Conservation (phyloP, 2,329 filamentous ascomycete genomes). For the Penicillium sp. region DNA sequence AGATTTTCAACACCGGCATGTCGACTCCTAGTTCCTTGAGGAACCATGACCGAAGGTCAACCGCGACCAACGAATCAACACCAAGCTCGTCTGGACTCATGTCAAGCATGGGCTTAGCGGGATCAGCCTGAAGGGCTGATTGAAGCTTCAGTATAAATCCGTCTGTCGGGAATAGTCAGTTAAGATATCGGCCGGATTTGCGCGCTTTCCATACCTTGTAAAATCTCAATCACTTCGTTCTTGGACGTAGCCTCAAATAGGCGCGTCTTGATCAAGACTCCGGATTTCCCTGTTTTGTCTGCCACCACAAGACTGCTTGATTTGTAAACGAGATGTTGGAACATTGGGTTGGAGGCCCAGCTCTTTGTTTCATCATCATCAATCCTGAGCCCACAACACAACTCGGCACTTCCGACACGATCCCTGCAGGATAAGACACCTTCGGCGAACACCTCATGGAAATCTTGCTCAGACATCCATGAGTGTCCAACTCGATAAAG, state of each 20-base stretch:
- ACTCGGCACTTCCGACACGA: constrained; percentile 6
- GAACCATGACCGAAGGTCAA: constrained; percentile 29
- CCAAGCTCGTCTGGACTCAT: constrained; percentile 22
- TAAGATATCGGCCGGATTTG: background rate
- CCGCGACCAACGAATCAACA: constrained; percentile 27
- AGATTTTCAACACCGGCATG: constrained; percentile 27
- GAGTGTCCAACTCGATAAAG: constrained; percentile 22
- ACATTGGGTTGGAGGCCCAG: constrained; percentile 23
- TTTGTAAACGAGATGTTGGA: constrained; percentile 22
- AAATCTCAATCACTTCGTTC: constrained; percentile 10
- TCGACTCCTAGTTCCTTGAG: constrained; percentile 22
- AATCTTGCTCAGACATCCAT: constrained; percentile 32
- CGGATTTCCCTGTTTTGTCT: constrained; percentile 16
- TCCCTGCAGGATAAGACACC: constrained; percentile 26
- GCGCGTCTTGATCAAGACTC: constrained; percentile 13
- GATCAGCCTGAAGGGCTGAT: constrained; percentile 19
- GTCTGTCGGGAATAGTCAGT: constrained; percentile 8
- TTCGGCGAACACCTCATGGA: constrained; percentile 32
- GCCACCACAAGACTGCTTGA: constrained; percentile 8
- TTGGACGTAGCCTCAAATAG: constrained; percentile 17
- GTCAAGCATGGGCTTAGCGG: constrained; percentile 15
- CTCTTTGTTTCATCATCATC: constrained; percentile 24
- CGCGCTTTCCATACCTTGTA: constrained; percentile 13
- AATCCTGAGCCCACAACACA: constrained; percentile 23
- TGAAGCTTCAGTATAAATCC: constrained; percentile 17